Base-by-base conservation (phyloP, 257 asterid genomes). In the Solanum sparsipilum region DNA sequence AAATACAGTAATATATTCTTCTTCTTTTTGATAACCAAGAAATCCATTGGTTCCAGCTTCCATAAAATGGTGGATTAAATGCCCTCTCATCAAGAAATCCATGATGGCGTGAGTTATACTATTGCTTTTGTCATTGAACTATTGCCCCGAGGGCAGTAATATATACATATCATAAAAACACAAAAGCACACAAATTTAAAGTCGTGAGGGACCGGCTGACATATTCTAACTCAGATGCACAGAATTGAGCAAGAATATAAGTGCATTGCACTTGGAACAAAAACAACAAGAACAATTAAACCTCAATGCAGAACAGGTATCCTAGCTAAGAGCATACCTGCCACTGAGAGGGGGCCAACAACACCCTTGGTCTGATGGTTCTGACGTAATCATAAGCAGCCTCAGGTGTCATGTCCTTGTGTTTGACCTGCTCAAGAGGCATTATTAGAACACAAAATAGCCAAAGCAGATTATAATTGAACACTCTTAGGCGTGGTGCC, bases 291-390 rank as follows among this genome's bases (percentile, higher is more conserved):
- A 86, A 32, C 20, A 63, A 70, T 38, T 81, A 81, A 46, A 18
- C 27, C 6, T 82, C 70, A 12, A 82, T 13, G 65, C 65, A 25
- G 65, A 79, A 44, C 84, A 79, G 25, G 86, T 18, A 82, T 82
- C 68, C 20, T 48, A 52, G 85, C 9, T 25, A 27, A 81, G 68
- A 81, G 41, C 86, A 34, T 90, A 92, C 99, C 99, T 93, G 95
- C 95, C 98, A 88, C 89, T 95, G 98, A 67, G 98, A 86, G 58
- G 97, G 88, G 87, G 99, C 98, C 92, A 97, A 88, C 58, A 93
- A 91, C 38, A 95, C 98, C 90, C 99, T 92, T 1, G 98, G 96
- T 90, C 99, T 93, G 84, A 93, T 94, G 85, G 99, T 92, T 88
- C 96, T 92, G 83, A 95, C 99, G 87, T 94, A 90, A 41, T 92